Base-by-base conservation (phyloP, 352 stramenopile genomes). In the Phytopythium vexans region DNA sequence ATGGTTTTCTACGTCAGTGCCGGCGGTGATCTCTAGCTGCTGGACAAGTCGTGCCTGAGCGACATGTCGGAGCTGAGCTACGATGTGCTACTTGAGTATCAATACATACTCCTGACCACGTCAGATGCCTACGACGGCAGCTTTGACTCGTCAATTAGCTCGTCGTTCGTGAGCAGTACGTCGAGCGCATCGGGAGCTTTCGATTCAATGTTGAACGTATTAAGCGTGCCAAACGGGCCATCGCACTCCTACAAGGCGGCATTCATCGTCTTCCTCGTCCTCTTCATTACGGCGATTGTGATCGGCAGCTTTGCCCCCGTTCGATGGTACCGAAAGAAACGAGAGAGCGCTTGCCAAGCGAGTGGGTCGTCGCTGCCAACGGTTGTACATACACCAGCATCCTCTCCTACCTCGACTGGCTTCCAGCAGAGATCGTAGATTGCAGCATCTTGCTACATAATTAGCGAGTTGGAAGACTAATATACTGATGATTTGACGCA, bases 181-280 rank as follows among this genome's bases (percentile, higher is more conserved):
- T n/a, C n/a, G n/a, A n/a, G n/a, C n/a, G n/a, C n/a, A n/a, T n/a
- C n/a, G n/a, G n/a, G n/a, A n/a, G n/a, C n/a, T n/a, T n/a, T n/a
- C n/a, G n/a, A n/a, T n/a, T n/a, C n/a, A n/a, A n/a, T n/a, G n/a
- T n/a, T n/a, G n/a, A n/a, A n/a, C n/a, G n/a, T n/a, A n/a, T n/a
- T n/a, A n/a, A n/a, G n/a, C n/a, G n/a, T n/a, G n/a, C n/a, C n/a
- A n/a, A n/a, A n/a, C n/a, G n/a, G n/a, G n/a, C n/a, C n/a, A n/a
- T n/a, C n/a, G n/a, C n/a, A n/a, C n/a, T n/a, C n/a, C n/a, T 82
- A 74, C 62, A 78, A 74, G 62, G 57, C 48, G 2, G 54, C 53
- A 7, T 82, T 82, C 53, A 70, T 82, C 59, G 65, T 75, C 27
- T 75, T 81, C 51, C 46, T 69, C n/a, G 56, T 69, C 32, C 59